Base-by-base conservation (phyloP, 768 basidiomycete species). In the Rhodocollybia butyracea region DNA sequence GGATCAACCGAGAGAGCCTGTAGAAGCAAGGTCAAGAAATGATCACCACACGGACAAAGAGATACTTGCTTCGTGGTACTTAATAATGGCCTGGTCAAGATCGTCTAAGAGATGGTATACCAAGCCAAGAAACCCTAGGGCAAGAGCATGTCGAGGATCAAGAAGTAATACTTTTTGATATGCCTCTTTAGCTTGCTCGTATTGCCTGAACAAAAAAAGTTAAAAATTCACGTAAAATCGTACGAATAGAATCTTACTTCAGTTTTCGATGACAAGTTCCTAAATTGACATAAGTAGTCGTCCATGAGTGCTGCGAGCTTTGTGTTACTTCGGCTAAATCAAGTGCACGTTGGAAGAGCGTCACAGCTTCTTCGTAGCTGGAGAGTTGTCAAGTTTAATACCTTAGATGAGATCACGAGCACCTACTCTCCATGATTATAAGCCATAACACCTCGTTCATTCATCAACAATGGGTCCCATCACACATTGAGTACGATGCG, bases 381-480 rank as follows among this genome's bases (percentile, higher is more conserved):
- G 54, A 31, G 6, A 19, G 41, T 41, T 22, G 42, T 24, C 47
- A 34, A 24, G 10, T 42, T 13, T 24, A 15, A 54, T 43, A 52
- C 32, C 51, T 26, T 3, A 34, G 19, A 34, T 11, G 36, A 24
- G 27, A 19, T 51, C 10, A 57, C 15, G 11, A 40, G 15, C 19
- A 74, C 86, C 67, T 64, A 95, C 92, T 90, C 75, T 70, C 85
- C 86, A 56, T 85, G 89, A 63, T 91, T 90, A 69, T 86, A 97
- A 3, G 89, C 88, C 80, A 97, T 89, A 0, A 98, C 94, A 3
- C 94, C 97, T 22, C 90, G 76, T 71, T 99, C 97, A 65, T 98
- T 98, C 54, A 88, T 77, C 43, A 98, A 75, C 54, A 98, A 73
- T 34, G 97, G 95, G 64, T 99, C 97, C 82, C 84, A 58, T 88